phyloP scores from a whole-genome alignment of 129 eudicot species.

The Saposhnikovia divaricata region DNA sequence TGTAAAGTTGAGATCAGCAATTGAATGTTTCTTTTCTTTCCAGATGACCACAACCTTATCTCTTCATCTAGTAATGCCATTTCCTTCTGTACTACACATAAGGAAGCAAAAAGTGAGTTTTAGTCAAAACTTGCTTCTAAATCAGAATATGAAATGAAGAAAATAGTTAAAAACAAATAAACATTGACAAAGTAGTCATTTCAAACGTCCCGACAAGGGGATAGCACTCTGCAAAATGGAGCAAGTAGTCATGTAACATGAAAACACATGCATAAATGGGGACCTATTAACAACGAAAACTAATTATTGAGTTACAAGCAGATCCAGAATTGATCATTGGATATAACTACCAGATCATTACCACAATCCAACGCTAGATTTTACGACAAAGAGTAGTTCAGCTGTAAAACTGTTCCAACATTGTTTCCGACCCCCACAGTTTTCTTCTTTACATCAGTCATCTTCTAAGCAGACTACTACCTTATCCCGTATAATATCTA shows the following conservation, averaged over 20 bases:
- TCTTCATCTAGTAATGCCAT: slow-evolving; percentile 55
- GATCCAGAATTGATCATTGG: slow-evolving; percentile 8
- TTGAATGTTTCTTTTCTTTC: slow-evolving; percentile 53
- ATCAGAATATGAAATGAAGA: neutral
- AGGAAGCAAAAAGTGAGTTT: neutral
- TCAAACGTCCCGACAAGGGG: neutral
- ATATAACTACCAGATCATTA: neutral
- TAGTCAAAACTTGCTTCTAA: neutral
- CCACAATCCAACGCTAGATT: neutral
- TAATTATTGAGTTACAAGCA: neutral
- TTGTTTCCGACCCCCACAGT: neutral
- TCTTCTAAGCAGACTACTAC: neutral
- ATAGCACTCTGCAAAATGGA: neutral
- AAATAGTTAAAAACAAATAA: neutral
- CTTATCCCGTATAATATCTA: neutral
- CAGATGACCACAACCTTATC: slow-evolving; percentile 60
- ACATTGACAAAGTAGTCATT: neutral
- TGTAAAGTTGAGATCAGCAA: slow-evolving; percentile 66
- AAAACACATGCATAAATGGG: slow-evolving; percentile 1
- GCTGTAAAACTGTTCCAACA: neutral
- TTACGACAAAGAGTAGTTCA: neutral
- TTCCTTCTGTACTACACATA: slow-evolving; percentile 39
- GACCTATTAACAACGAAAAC: slow-evolving; percentile 2
- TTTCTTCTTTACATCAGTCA: neutral
- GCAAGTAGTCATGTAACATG: slow-evolving; percentile 2